These are phyloP conservation scores for Esteya vermicola DNA, from an alignment of 2,329 filamentous ascomycete species.

Conservation along the genomic window DNA sequence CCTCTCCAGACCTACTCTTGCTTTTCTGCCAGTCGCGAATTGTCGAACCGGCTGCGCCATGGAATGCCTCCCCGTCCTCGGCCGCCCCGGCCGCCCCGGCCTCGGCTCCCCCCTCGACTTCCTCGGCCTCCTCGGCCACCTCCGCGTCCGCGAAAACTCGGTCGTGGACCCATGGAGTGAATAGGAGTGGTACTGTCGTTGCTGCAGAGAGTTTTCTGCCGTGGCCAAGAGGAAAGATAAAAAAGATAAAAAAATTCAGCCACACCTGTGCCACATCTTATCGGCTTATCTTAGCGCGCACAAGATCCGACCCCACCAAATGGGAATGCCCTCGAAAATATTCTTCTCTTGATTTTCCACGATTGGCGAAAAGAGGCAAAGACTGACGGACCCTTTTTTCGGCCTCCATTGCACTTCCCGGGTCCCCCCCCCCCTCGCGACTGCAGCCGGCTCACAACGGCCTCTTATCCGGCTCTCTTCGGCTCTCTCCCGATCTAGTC, in stretches of 20 bases:
- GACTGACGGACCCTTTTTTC: too few species aligned
- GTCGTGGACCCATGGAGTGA: constrained; percentile 24
- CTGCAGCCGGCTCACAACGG: too few species aligned
- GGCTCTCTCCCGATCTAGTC: constrained; percentile 9
- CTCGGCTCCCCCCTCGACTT: constrained; percentile 16
- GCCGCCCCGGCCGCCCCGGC: constrained; percentile 13
- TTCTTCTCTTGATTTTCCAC: constrained; percentile 9
- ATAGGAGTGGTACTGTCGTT: too few species aligned
- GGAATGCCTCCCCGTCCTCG: constrained; percentile 15
- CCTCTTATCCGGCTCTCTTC: constrained; percentile 7
- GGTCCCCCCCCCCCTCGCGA: too few species aligned
- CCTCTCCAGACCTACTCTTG: too few species aligned
- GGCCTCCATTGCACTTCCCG: too few species aligned
- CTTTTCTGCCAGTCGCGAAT: constrained; percentile 28
- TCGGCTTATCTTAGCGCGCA: constrained; percentile 39
- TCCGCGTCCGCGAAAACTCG: constrained; percentile 15
- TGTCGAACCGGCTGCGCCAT: constrained; percentile 27
- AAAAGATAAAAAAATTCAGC: constrained; percentile 2
- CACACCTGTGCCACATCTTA: constrained; percentile 1
- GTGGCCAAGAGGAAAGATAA: background rate
- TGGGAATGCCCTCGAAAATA: constrained; percentile 14
- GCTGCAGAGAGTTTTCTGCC: too few species aligned
- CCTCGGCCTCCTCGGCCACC: constrained; percentile 18
- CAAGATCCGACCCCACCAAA: constrained; percentile 21
- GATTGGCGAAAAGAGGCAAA: too few species aligned